Evolutionary conservation across 164 flowering plant species (phyloP), one percentile per base, ranked within the genome.

Genomic region (Dillenia turbinata): DNA sequence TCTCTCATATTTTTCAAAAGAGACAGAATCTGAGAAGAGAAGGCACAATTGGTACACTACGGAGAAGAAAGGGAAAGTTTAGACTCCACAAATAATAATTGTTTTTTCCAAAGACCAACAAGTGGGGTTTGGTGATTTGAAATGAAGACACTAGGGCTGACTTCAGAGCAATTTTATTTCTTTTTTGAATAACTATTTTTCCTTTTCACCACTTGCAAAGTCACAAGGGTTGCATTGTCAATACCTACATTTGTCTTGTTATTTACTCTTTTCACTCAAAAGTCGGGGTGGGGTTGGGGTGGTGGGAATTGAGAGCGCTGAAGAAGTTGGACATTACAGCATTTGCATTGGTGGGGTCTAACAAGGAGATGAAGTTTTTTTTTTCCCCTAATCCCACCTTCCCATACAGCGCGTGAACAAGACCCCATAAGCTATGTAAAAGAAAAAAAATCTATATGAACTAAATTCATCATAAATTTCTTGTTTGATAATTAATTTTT

Each of bases 121-220:
- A 9, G 52, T 9, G 2, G 10, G 33, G 59, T 44, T 26, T 47
- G 53, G 22, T 63, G 53, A 33, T 56, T 57, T 48, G 62, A 63
- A 63, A 52, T 44, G 59, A 60, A 50, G 63, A 59, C 66, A 73
- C 10, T 50, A 57, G 72, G 49, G 75, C 79, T 76, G 79, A 76
- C 79, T 57, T 65, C 59, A 24, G 44, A 19, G 9, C 48, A 45
- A 7, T 50, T 14, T 56, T 15, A 11, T 49, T 19, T 1, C 69
- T 70, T 73, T 64, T 65, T 66, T 14, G 14, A 8, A 44, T 44
- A 33, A 49, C 9, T 45, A 19, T 57, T 43, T 40, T 45, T 15
- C n/a, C 26, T n/a, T 6, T 57, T 52, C 47, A 9, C 9, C n/a
- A 10, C 47, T 50, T 0, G n/a, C 26, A 11, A 5, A 44, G n/a